Base-by-base conservation (phyloP, 371 early-diverging fungal species). In the Globomyces sp. region DNA sequence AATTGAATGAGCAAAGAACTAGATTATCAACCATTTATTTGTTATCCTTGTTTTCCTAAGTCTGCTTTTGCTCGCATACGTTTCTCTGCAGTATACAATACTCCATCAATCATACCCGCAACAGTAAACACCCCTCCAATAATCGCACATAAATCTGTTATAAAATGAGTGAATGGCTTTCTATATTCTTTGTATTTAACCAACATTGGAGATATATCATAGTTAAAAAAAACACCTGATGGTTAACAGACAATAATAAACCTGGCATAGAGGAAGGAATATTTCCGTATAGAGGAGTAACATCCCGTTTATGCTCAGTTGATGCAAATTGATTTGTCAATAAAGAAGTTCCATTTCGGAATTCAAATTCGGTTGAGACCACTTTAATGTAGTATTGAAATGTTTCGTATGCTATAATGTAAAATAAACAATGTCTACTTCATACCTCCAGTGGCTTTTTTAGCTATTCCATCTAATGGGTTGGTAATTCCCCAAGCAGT, bases 161-260 rank as follows among this genome's bases (percentile, higher is more conserved):
- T 66, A 70, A 98, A 93, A 63, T 89, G 89, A 8, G 88, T 74
- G 59, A 96, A 89, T 11, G 96, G 92, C 66, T 89, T 85, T 58
- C 86, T 84, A 58, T 85, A 82, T 78, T 98, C 93, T 3, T 80
- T 83, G 71, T 94, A 92, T 44, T 87, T 89, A 59, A 98, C 91
- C 44, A 90, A 78, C 95, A 98, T 95, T 0, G 98, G 97, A 9
- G 97, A 96, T 58, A 98, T 98, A 43, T 98, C 97, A 80, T 87
- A 91, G 73, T 92, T 88, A 76, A 98, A 92, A 71, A 94, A 95
- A 34, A 97, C 87, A 40, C 98, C 95, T 79, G 64, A 11, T 8
- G 42, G 46, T 11, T 24, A 24, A 24, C 24, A 24, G 24, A 63
- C n/a, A 13, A 36, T 13, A 10, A 37, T 49, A 13, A 37, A 47